phyloP scores from a whole-genome alignment of 2,329 filamentous ascomycete genomes.

The Alternaria sp. region DNA sequence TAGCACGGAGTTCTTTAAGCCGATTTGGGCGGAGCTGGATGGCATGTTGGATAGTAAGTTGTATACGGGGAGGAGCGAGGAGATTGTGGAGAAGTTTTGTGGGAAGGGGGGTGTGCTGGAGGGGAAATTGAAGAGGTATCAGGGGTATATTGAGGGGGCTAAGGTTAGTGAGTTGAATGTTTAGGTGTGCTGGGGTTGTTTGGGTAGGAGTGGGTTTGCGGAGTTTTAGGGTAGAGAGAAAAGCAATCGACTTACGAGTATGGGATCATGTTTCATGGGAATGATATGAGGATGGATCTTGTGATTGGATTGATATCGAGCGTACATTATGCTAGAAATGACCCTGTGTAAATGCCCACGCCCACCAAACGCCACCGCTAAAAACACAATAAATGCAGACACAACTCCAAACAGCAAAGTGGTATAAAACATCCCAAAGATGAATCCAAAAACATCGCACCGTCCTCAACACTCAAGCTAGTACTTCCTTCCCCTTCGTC shows the following conservation, averaged over 20 bases:
- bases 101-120: conserved; percentile 23
- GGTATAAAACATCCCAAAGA: not conserved
- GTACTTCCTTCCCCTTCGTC: conserved; percentile 34
- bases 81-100: conserved; percentile 35
- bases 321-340: too few relatives aligned
- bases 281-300: too few relatives aligned
- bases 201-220: too few relatives aligned
- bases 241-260: too few relatives aligned
- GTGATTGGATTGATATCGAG: too few relatives aligned
- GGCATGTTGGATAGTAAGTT: conserved; percentile 68
- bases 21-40: conserved; percentile 73
- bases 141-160: conserved; percentile 51
- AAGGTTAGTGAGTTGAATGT: conserved; percentile 44
- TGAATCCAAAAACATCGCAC: not conserved
- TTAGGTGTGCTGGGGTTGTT: conserved; percentile 10
- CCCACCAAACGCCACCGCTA: not conserved
- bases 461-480: not conserved
- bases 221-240: too few relatives aligned
- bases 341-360: not conserved
- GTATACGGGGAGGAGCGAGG: conserved; percentile 62
- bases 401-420: not conserved
- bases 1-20: conserved; percentile 72
- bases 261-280: too few relatives aligned
- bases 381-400: not conserved
- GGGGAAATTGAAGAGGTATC: conserved; percentile 58